These are phyloP conservation scores for Scheffersomyces quercinus DNA, from an alignment of 1,139 yeast species.

Conservation along the genomic window DNA sequence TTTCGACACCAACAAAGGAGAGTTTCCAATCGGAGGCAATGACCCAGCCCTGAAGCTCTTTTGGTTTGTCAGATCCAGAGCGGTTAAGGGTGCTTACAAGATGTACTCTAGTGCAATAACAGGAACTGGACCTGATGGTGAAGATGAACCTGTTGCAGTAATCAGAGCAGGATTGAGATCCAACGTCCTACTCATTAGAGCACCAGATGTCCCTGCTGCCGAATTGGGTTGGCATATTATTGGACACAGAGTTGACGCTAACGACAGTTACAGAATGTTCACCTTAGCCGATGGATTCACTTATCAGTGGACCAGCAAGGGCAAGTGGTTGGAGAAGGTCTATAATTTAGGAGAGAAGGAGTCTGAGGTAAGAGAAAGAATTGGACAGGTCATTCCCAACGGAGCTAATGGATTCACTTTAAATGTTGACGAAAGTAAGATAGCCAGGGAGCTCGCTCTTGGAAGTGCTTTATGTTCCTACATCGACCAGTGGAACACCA, in stretches of 20 bases:
- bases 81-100: constrained; percentile 64
- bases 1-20: constrained; percentile 42
- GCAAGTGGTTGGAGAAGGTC: constrained; percentile 58
- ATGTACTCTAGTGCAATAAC: constrained; percentile 46
- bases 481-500: constrained; percentile 69
- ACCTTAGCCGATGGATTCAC: constrained; percentile 57
- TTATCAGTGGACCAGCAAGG: constrained; percentile 66
- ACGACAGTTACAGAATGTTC: constrained; percentile 59
- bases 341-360: constrained; percentile 60
- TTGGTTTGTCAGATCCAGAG: constrained; percentile 58
- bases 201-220: constrained; percentile 46
- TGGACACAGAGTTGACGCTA: constrained; percentile 61
- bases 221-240: constrained; percentile 68
- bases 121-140: constrained; percentile 45
- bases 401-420: constrained; percentile 55
- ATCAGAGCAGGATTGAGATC: constrained; percentile 61
- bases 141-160: constrained; percentile 58
- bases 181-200: constrained; percentile 53
- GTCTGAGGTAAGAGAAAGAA: constrained; percentile 60
- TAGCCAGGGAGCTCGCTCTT: constrained; percentile 56
- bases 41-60: constrained; percentile 44
- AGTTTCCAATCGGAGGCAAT: constrained; percentile 34
- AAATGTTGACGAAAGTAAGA: constrained; percentile 52
- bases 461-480: constrained; percentile 59
- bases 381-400: constrained; percentile 52